Conservation (phyloP, 495 filamentous ascomycete species). For the Mycothermus thermophilus region DNA sequence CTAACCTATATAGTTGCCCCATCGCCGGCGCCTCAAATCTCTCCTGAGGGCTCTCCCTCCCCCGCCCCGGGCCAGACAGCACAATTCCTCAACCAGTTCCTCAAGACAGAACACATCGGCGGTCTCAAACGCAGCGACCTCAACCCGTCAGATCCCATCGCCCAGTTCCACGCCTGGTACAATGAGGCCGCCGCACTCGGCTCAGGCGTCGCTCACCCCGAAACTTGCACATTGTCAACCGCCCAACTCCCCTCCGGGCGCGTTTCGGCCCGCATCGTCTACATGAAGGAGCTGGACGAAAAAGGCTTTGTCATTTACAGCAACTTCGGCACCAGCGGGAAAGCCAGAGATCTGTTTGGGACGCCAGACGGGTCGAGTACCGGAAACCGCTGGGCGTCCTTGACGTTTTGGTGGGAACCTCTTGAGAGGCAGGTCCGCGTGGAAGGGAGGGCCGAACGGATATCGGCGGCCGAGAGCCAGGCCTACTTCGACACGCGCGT, state of each 20-base stretch:
- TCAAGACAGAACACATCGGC: constrained; percentile 26
- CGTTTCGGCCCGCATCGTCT: constrained; percentile 73
- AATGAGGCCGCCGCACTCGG: constrained; percentile 43
- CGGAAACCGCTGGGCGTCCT: constrained; percentile 50
- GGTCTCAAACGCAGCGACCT: constrained; percentile 41
- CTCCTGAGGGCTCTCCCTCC: too few relatives aligned
- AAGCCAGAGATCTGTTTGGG: constrained; percentile 46
- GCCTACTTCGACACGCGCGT: constrained; percentile 75
- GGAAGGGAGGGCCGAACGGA: constrained; percentile 57
- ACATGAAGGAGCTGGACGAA: constrained; percentile 74
- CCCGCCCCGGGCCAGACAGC: constrained; percentile 37
- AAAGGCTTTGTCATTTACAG: constrained; percentile 82
- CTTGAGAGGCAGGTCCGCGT: constrained; percentile 77
- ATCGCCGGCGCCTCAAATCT: constrained; percentile 1
- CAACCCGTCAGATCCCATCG: constrained; percentile 42
- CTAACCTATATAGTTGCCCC: too few relatives aligned
- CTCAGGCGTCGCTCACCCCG: constrained; percentile 51
- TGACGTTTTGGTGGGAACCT: constrained; percentile 65
- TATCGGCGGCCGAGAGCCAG: constrained; percentile 63
- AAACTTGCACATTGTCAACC: constrained; percentile 67
- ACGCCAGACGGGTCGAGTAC: constrained; percentile 12
- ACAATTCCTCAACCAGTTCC: constrained; percentile 55
- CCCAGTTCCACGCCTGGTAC: constrained; percentile 85
- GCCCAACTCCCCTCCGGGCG: constrained; percentile 73
- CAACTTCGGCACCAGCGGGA: constrained; percentile 72